Base-by-base conservation (phyloP, 352 stramenopile genomes). In the Detonula confervacea region DNA sequence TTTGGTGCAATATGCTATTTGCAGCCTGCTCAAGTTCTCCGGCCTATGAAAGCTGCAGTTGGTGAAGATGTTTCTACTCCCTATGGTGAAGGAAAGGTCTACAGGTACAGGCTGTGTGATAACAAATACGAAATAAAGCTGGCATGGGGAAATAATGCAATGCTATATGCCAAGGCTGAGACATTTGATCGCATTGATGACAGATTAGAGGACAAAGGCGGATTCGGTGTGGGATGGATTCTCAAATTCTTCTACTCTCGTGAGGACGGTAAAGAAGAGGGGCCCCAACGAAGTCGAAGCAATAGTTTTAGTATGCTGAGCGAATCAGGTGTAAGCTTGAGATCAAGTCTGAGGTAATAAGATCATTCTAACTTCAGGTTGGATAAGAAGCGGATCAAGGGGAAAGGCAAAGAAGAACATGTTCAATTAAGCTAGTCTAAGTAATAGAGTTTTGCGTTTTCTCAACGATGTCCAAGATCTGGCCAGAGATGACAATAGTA, bases 51-150 rank as follows among this genome's bases (percentile, higher is more conserved):
- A 74, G 87, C 87, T 47, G 87, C 89, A 2, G 87, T 92, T 27
- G 83, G 82, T 29, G 85, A 92, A 70, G 83, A 91, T 54, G 89
- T 92, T 9, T 80, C 86, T 1, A 94, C 89, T 51, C 73, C 74
- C 3, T 94, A 87, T 70, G 89, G 89, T 14, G 87, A 94, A 61
- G 89, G 89, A 11, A 88, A 77, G 69, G 76, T 94, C 2, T 64
- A 81, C 8, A 83, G 77, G 33, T 94, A 92, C 78, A 69, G 82
- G 63, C 30, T 76, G 12, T 42, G 60, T 16, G 79, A 86, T 72
- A 77, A 91, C 33, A 91, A 68, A 14, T 94, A 93, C 64, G 68
- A 81, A 70, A 92, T 94, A 42, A 81, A 78, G 35, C 63, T 92
- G 5, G 77, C 46, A 20, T 86, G 85, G 49, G 90, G 86, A 30